Evolutionary conservation across 805 yeast species (phyloP), one percentile per base, ranked within the genome.

Genomic region (Ogataea angusta): DNA sequence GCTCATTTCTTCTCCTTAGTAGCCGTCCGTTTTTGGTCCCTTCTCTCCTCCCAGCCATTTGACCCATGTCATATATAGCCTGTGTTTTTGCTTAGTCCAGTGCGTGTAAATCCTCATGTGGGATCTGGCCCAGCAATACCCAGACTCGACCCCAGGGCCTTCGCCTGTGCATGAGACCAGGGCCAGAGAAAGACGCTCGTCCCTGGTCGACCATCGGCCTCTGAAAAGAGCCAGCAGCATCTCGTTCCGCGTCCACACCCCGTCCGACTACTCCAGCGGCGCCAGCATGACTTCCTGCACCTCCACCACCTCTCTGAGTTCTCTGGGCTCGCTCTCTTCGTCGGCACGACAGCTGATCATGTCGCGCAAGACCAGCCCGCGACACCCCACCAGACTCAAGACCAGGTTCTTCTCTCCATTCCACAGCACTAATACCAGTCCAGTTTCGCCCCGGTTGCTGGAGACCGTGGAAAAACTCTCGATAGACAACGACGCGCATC

Each of bases 391-490:
- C 10, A 21, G 38, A 12, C 30, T 45, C 31, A 45, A 46, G 32
- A 45, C 45, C 18, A 38, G 50, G 29, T 34, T 53, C n/a, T 39
- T 42, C 16, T 40, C 38, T 4, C 48, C 56, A 4, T 21, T 66
- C 55, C 67, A 54, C 60, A 31, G 45, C 21, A 22, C 56, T 57
- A 65, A 68, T 60, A 22, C 37, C 8, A 38, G 42, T 28, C 42
- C 42, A 5, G 37, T 38, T 9, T 34, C 43, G 13, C 38, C 38
- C 3, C 13, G 26, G 8, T 29, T 40, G 23, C 34, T 40, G 10
- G 35, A 40, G 19, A 40, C 24, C 18, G 43, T 40, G 10, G 37
- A 24, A 19, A 34, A 30, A 17, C 31, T 40, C 22, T 41, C 45
- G 10, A 22, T 36, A 10, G 42, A 40, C 59, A 25, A n/a, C 34